A percentile compares a stretch with the other conserved stretches of the same genome.
Conservation (phyloP, 768 basidiomycete species). For the Butyriboletus loyo region DNA sequence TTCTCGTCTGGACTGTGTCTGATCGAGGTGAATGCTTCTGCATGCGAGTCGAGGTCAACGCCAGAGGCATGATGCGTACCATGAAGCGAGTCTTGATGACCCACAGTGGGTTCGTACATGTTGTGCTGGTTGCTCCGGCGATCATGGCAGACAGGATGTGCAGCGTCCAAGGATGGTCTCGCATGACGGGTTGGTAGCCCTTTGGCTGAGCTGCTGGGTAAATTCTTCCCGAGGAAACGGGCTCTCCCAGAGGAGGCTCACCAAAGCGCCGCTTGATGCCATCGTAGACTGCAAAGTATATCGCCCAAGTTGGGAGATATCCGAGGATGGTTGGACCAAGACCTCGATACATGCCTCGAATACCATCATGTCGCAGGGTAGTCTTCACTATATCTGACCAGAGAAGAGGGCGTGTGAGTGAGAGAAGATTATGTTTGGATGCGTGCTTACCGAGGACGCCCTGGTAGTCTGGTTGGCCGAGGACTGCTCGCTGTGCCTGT, state of each 20-base stretch:
- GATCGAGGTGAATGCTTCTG: slow-evolving; percentile 8
- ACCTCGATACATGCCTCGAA: slow-evolving; percentile 94
- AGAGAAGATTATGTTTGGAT: slow-evolving; percentile 9
- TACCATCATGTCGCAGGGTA: slow-evolving; percentile 64
- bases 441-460: slow-evolving; percentile 65
- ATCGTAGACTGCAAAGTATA: slow-evolving; percentile 98
- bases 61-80: slow-evolving; percentile 47
- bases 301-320: slow-evolving; percentile 98
- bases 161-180: slow-evolving; percentile 81
- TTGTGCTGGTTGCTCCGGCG: slow-evolving; percentile 90
- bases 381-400: slow-evolving; percentile 49
- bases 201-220: slow-evolving; percentile 84
- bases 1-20: slow-evolving; percentile 85
- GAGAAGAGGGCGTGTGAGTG: slow-evolving; percentile 3
- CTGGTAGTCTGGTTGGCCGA: slow-evolving; percentile 69
- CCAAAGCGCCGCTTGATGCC: slow-evolving; percentile 86
- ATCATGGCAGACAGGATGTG: slow-evolving; percentile 96
- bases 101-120: slow-evolving; percentile 95
- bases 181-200: slow-evolving; percentile 76
- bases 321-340: slow-evolving; percentile 95
- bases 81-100: slow-evolving; percentile 99
- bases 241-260: slow-evolving; percentile 50
- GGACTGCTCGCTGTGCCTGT: slow-evolving; percentile 83
- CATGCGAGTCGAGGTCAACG: not conserved
- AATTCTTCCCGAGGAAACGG: slow-evolving; percentile 42